Conservation (phyloP, 139 green algal species). For the Spirogloea muscicola region DNA sequence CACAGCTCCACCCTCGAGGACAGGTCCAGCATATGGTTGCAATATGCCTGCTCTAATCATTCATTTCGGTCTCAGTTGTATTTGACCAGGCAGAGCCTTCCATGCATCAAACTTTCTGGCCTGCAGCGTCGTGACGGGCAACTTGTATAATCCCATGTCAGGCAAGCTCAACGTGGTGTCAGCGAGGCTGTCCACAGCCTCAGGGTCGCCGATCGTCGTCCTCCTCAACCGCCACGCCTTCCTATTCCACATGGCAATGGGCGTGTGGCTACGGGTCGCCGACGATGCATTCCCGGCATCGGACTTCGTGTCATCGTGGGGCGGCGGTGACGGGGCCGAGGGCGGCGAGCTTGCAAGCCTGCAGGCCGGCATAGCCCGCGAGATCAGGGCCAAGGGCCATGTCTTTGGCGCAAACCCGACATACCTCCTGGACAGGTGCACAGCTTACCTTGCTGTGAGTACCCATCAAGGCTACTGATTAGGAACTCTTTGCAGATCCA, state of each 20-base stretch:
- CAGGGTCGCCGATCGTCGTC: conserved; percentile 19
- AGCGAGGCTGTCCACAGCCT: neutral
- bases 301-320: conserved; percentile 23
- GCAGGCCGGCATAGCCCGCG: conserved; percentile 7
- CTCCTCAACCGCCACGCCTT: conserved; percentile 30
- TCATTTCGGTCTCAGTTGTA: no score
- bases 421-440: neutral
- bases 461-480: neutral
- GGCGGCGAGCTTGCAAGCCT: conserved; percentile 7
- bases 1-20: no score
- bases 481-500: neutral
- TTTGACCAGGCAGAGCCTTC: no score
- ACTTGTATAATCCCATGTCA: no score
- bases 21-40: no score
- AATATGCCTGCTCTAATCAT: no score
- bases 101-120: no score
- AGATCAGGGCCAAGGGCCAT: neutral
- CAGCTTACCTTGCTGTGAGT: neutral
- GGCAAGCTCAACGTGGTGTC: neutral
- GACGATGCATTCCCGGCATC: conserved; percentile 30
- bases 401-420: neutral
- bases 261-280: conserved; percentile 17
- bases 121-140: no score
- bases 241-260: conserved; percentile 30
- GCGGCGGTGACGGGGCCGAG: neutral